Evolutionary conservation across 208 protist species (phyloP).

Genomic region (Trypanosoma vivax): DNA sequence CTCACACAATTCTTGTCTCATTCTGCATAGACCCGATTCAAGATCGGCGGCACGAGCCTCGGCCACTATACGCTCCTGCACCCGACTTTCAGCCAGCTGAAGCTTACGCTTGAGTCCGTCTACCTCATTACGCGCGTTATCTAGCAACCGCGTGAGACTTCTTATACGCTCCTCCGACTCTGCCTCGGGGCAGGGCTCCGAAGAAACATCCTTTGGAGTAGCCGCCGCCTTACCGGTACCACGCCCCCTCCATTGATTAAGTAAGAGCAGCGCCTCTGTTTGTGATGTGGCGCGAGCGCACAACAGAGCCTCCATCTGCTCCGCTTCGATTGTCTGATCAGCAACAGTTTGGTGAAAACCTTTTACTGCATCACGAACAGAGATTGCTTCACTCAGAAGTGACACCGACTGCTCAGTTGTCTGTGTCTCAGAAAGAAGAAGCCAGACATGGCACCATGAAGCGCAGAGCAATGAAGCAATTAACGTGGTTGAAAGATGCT

Average conservation of each 20-base stretch:
- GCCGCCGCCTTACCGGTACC: too few relatives aligned
- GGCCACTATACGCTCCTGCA: neutral
- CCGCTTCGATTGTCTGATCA: neutral
- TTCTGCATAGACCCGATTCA: constrained; percentile 1
- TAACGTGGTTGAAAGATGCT: constrained; percentile 20
- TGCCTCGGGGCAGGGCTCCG: neutral
- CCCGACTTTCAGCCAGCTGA: neutral
- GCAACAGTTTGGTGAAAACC: neutral
- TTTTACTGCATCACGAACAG: constrained; percentile 15
- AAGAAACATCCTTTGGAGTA: constrained; percentile 9
- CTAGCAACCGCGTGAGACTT: constrained; percentile 3
- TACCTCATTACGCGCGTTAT: constrained; percentile 9
- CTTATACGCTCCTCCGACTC: constrained; percentile 2
- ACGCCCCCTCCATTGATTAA: too few relatives aligned
- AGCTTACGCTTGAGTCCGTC: neutral
- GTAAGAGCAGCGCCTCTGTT: constrained; percentile 10
- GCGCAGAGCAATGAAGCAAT: constrained; percentile 15
- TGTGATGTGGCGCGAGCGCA: constrained; percentile 3
- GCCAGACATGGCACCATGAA: constrained; percentile 10
- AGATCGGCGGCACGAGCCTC: constrained; percentile 3
- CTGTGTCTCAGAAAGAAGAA: neutral
- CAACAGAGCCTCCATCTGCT: constrained; percentile 1
- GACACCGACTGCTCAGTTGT: constrained; percentile 3
- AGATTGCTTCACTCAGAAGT: constrained; percentile 12
- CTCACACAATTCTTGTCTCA: neutral